Conservation (phyloP, 148 eudicot genomes). For the Persicaria tinctoria region DNA sequence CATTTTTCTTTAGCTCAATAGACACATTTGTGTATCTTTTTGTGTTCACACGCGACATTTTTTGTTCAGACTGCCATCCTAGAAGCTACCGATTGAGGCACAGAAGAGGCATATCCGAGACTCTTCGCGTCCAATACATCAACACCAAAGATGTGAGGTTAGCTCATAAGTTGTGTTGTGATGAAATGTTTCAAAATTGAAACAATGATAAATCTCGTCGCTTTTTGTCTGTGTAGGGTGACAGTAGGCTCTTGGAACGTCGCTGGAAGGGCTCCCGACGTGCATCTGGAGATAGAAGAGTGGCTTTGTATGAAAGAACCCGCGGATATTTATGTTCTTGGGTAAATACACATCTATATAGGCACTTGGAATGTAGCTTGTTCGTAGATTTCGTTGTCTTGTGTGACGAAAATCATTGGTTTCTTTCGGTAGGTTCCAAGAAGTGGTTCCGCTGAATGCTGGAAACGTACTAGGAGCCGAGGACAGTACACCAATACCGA, state of each 20-base stretch:
- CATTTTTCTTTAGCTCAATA: no score
- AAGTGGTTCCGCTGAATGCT: conserved; percentile 84
- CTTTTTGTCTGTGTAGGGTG: conserved; percentile 29
- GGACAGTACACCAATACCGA: conserved; percentile 58
- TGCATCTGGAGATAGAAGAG: conserved; percentile 66
- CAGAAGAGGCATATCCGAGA: conserved; percentile 83
- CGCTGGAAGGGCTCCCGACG: conserved; percentile 67
- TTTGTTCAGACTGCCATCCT: conserved; percentile 24
- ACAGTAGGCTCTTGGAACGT: conserved; percentile 89
- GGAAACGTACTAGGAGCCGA: conserved; percentile 91
- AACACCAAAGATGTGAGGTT: conserved; percentile 88
- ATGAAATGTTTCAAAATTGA: not conserved
- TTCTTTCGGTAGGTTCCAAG: conserved; percentile 61
- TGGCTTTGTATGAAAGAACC: conserved; percentile 82
- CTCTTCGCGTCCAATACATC: conserved; percentile 61
- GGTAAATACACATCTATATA: conserved; percentile 30
- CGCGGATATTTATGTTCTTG: conserved; percentile 76
- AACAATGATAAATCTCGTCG: not conserved
- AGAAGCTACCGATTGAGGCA: conserved; percentile 33
- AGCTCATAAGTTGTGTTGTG: conserved; percentile 21
- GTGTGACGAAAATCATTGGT: not conserved
- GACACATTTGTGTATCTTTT: no score
- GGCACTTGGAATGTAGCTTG: no score
- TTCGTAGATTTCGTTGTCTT: not conserved
- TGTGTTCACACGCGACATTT: no score